These are phyloP conservation scores for Aspergillus hortae DNA, from an alignment of 2,329 filamentous ascomycete genomes.

Conservation along the genomic window DNA sequence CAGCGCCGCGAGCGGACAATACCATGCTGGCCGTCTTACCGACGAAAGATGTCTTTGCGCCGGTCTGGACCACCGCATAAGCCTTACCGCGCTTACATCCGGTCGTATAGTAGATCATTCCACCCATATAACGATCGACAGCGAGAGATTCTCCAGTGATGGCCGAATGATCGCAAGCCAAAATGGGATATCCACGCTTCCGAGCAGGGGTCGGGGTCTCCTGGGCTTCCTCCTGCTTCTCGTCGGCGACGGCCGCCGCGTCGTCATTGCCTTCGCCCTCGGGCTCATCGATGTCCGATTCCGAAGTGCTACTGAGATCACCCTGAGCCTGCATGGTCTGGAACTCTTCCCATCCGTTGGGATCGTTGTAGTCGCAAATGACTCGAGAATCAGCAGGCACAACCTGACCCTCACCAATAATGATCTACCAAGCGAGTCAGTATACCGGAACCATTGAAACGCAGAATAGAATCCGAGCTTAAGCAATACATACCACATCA, in stretches of 20 bases:
- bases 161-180: slow-evolving; percentile 74
- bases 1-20: slow-evolving; percentile 69
- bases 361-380: slow-evolving; percentile 67
- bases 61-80: slow-evolving; percentile 64
- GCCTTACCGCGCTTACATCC: slow-evolving; percentile 78
- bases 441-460: background rate
- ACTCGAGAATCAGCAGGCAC: slow-evolving; percentile 67
- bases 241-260: slow-evolving; percentile 30
- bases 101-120: slow-evolving; percentile 72
- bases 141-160: slow-evolving; percentile 78
- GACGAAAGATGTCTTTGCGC: slow-evolving; percentile 70
- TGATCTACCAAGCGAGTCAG: slow-evolving; percentile 46
- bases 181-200: slow-evolving; percentile 58
- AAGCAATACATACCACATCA: slow-evolving; percentile 60
- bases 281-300: slow-evolving; percentile 55
- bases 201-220: slow-evolving; percentile 13
- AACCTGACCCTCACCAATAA: slow-evolving; percentile 68
- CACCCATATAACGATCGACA: slow-evolving; percentile 65
- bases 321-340: slow-evolving; percentile 61
- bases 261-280: slow-evolving; percentile 52
- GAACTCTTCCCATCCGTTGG: slow-evolving; percentile 65
- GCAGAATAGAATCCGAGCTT: background rate
- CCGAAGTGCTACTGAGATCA: slow-evolving; percentile 49
- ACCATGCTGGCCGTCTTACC: slow-evolving; percentile 71
- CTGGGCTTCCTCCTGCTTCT: slow-evolving; percentile 11